Evolutionary conservation across 2,329 filamentous ascomycete species (phyloP).

Genomic region (Penicillium sp.): DNA sequence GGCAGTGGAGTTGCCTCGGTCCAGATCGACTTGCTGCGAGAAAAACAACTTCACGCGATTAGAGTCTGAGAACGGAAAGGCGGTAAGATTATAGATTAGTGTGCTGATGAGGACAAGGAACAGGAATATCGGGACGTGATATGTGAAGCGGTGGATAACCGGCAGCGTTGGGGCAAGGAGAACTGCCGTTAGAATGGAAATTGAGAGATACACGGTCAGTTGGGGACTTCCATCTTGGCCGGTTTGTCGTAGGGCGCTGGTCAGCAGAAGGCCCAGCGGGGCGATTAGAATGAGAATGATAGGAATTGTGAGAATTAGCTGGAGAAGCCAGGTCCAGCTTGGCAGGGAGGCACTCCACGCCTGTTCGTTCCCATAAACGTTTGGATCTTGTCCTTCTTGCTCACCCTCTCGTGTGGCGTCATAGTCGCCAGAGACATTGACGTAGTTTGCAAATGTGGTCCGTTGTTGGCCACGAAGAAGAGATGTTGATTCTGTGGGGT

Average conservation of each 20-base stretch:
- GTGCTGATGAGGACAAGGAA: slow-evolving; percentile 70
- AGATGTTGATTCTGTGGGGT: slow-evolving; percentile 55
- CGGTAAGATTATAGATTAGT: slow-evolving; percentile 77
- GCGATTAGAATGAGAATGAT: slow-evolving; percentile 73
- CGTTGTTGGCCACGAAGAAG: slow-evolving; percentile 51
- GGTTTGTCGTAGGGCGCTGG: slow-evolving; percentile 72
- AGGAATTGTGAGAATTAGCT: slow-evolving; percentile 76
- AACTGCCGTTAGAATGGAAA: slow-evolving; percentile 66
- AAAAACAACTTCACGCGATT: slow-evolving; percentile 86
- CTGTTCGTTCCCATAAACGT: slow-evolving; percentile 70
- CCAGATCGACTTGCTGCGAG: slow-evolving; percentile 74
- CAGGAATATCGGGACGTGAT: slow-evolving; percentile 75
- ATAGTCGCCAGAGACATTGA: slow-evolving; percentile 36
- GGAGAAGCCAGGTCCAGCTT: slow-evolving; percentile 81
- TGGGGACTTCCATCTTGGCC: slow-evolving; percentile 75
- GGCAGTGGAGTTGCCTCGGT: slow-evolving; percentile 66
- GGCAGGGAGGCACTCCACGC: slow-evolving; percentile 77
- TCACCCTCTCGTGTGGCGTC: slow-evolving; percentile 26
- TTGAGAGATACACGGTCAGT: slow-evolving; percentile 67
- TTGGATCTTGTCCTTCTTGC: slow-evolving; percentile 29
- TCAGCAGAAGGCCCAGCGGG: slow-evolving; percentile 71
- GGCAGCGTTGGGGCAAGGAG: slow-evolving; percentile 74
- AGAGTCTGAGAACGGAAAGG: slow-evolving; percentile 80
- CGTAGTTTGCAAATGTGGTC: slow-evolving; percentile 57
- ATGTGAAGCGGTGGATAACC: slow-evolving; percentile 81